Percentiles rank a stretch among this genome's conserved stretches.
These are phyloP conservation scores for Glaciozyma antarctica DNA, from an alignment of 768 basidiomycete genomes.

Conservation along the genomic window DNA sequence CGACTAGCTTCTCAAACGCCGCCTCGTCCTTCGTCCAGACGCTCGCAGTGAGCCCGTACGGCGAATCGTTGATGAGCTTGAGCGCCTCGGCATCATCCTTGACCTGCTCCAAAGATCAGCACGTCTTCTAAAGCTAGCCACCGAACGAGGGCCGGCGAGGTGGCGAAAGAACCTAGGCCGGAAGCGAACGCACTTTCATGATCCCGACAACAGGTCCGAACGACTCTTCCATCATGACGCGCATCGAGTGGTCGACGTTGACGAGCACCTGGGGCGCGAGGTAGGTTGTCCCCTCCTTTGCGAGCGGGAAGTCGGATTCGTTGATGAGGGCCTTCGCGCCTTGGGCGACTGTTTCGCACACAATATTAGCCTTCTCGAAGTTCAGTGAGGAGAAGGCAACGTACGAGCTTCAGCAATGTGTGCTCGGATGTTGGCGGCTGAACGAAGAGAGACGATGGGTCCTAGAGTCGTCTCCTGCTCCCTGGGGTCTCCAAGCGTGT, in stretches of 20 bases:
- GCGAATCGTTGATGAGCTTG: constrained; percentile 87
- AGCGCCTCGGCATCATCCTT: constrained; percentile 79
- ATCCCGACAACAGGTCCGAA: constrained; percentile 82
- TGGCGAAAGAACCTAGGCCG: too few relatives aligned
- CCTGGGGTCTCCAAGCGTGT: constrained; percentile 80
- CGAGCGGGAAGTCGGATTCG: constrained; percentile 55
- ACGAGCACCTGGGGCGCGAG: constrained; percentile 86
- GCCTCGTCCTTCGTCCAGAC: constrained; percentile 73
- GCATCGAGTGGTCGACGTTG: constrained; percentile 79
- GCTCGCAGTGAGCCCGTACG: constrained; percentile 87
- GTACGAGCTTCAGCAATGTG: constrained; percentile 76
- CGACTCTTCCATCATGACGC: constrained; percentile 63
- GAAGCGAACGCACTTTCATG: constrained; percentile 55
- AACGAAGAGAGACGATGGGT: constrained; percentile 81
- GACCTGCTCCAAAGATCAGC: constrained; percentile 45
- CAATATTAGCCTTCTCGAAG: neutral
- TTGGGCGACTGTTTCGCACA: constrained; percentile 46
- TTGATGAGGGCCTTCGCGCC: constrained; percentile 72
- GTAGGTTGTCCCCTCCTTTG: constrained; percentile 65
- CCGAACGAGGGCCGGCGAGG: neutral
- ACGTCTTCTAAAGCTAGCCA: neutral
- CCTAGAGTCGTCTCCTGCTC: constrained; percentile 66
- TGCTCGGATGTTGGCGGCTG: constrained; percentile 72
- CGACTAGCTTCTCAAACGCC: constrained; percentile 59
- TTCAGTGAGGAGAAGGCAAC: constrained; percentile 30